Conservation (phyloP, 495 filamentous ascomycete genomes). For the Xylona heveae region DNA sequence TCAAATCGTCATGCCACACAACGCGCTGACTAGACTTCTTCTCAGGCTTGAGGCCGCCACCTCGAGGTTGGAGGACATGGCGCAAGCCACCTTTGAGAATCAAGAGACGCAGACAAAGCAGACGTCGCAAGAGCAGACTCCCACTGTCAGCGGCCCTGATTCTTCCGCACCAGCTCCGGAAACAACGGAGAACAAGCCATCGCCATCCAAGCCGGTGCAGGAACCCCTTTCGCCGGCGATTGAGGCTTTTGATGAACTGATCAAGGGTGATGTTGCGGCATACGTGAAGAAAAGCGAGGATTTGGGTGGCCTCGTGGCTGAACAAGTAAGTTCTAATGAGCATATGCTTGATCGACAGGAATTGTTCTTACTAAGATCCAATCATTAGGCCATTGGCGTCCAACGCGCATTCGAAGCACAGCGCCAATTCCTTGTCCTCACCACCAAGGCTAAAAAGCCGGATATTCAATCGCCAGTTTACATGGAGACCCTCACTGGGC, state of each 20-base stretch:
- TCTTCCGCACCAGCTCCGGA: slow-evolving; percentile 15
- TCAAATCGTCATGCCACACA: not conserved
- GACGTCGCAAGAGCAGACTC: no score
- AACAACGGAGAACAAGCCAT: slow-evolving; percentile 7
- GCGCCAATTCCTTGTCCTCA: slow-evolving; percentile 68
- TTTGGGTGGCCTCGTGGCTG: slow-evolving; percentile 54
- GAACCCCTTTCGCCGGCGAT: slow-evolving; percentile 54
- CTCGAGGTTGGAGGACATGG: slow-evolving; percentile 88
- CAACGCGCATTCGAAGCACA: slow-evolving; percentile 55
- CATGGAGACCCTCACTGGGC: slow-evolving; percentile 60
- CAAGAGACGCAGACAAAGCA: no score
- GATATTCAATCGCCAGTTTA: slow-evolving; percentile 39
- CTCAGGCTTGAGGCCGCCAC: slow-evolving; percentile 94
- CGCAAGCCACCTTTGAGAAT: slow-evolving; percentile 42
- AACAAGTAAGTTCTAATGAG: slow-evolving; percentile 37
- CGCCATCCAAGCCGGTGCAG: slow-evolving; percentile 14
- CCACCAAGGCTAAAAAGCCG: slow-evolving; percentile 84
- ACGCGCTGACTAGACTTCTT: slow-evolving; percentile 21
- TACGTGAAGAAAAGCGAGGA: slow-evolving; percentile 60
- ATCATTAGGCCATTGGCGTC: slow-evolving; percentile 31
- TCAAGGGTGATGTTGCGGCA: slow-evolving; percentile 50
- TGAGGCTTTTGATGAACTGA: slow-evolving; percentile 66
- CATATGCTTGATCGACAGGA: slow-evolving; percentile 2
- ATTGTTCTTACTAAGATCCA: slow-evolving; percentile 3
- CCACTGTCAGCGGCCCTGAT: slow-evolving; percentile 11